These are phyloP conservation scores for Rhodomyrtus psidioides DNA, from an alignment of 441 rosid species.

Conservation along the genomic window DNA sequence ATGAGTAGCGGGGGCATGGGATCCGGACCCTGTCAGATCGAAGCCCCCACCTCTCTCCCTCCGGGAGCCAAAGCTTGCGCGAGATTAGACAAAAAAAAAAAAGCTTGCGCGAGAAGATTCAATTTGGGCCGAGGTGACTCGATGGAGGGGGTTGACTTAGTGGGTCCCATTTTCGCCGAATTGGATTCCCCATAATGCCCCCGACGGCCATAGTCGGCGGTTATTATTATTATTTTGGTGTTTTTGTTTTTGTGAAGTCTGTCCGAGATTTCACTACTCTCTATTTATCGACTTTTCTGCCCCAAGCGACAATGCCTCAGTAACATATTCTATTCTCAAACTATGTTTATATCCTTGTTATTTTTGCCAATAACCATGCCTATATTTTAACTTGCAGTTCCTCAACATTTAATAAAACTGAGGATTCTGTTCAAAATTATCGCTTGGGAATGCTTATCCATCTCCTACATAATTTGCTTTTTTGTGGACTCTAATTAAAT, in stretches of 20 bases:
- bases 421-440: not conserved
- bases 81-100: too few relatives aligned
- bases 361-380: not conserved
- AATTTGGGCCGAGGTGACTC: not conserved
- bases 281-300: too few relatives aligned
- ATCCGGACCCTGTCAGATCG: too few relatives aligned
- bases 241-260: too few relatives aligned
- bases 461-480: too few relatives aligned
- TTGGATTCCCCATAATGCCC: not conserved
- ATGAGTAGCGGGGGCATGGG: too few relatives aligned
- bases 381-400: not conserved
- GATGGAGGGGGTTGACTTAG: not conserved
- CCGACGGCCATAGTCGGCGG: not conserved
- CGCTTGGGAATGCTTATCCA: accelerated
- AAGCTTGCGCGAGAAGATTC: not conserved
- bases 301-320: too few relatives aligned
- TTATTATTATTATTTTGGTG: too few relatives aligned
- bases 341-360: not conserved
- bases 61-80: not conserved
- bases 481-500: too few relatives aligned
- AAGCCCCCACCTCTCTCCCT: not conserved
- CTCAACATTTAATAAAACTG: not conserved
- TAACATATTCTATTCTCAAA: not conserved
- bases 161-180: not conserved
- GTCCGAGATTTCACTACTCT: too few relatives aligned